phyloP scores from a whole-genome alignment of 495 filamentous ascomycete genomes.

The Penicillium lagena region DNA sequence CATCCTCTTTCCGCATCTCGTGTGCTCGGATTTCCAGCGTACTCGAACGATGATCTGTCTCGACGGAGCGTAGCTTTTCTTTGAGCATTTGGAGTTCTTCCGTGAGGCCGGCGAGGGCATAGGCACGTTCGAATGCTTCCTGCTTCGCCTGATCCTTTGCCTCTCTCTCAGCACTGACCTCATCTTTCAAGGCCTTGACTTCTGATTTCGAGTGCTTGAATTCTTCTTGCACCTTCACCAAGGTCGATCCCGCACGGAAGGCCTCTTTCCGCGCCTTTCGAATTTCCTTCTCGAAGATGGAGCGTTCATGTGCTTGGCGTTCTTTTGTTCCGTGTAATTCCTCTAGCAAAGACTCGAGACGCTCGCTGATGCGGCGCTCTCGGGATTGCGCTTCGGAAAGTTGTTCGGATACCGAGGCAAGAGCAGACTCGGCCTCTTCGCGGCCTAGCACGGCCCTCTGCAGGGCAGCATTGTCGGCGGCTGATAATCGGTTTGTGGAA shows the following conservation, averaged over 20 bases:
- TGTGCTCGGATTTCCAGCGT: constrained; percentile 24
- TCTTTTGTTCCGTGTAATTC: constrained; percentile 71
- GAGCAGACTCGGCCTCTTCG: constrained; percentile 63
- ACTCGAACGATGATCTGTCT: constrained; percentile 49
- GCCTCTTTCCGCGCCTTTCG: constrained; percentile 75
- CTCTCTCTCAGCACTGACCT: constrained; percentile 44
- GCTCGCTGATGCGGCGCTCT: constrained; percentile 68
- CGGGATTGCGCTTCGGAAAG: constrained; percentile 65
- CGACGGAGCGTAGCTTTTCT: constrained; percentile 55
- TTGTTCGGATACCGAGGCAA: constrained; percentile 53
- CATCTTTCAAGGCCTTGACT: constrained; percentile 45
- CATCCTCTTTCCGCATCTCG: constrained; percentile 21
- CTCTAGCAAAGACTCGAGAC: constrained; percentile 73
- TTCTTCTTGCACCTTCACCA: constrained; percentile 79
- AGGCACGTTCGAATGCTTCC: constrained; percentile 70
- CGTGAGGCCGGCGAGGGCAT: constrained; percentile 64
- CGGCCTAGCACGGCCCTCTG: constrained; percentile 76
- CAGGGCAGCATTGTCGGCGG: constrained; percentile 59
- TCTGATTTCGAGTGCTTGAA: constrained; percentile 60
- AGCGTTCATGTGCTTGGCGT: constrained; percentile 62
- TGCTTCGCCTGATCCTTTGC: constrained; percentile 56
- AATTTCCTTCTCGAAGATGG: constrained; percentile 80
- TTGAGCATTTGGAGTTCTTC: constrained; percentile 63
- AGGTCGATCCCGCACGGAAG: constrained; percentile 69
- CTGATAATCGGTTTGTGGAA: constrained; percentile 34